These are phyloP conservation scores for Ustilago lituana DNA, from an alignment of 1,284 basidiomycete genomes.

Conservation along the genomic window DNA sequence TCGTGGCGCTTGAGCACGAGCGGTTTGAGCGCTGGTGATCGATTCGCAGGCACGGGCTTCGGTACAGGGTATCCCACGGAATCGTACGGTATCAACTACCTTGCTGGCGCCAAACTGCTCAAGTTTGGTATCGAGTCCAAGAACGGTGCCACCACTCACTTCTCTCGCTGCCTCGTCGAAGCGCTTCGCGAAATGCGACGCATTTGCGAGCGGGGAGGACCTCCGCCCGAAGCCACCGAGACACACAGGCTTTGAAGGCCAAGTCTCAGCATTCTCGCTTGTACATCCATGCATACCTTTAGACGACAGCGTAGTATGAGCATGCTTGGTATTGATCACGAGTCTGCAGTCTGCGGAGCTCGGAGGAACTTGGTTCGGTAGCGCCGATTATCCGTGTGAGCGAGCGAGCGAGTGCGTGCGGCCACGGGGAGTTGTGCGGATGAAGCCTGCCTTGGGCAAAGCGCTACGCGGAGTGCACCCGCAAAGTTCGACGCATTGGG, in stretches of 20 bases:
- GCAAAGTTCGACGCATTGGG: too few species aligned
- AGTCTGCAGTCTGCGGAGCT: too few species aligned
- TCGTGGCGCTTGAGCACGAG: constrained; percentile 93
- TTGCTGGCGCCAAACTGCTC: constrained; percentile 81
- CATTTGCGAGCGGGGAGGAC: constrained; percentile 70
- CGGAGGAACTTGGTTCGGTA: too few species aligned
- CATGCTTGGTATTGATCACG: too few species aligned
- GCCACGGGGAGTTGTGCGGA: too few species aligned
- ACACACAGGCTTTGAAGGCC: constrained; percentile 44
- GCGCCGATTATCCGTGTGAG: too few species aligned
- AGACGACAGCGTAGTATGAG: too few species aligned
- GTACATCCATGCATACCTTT: too few species aligned
- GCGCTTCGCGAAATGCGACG: constrained; percentile 79
- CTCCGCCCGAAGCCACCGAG: constrained; percentile 38
- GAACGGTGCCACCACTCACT: constrained; percentile 77
- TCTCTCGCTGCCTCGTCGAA: constrained; percentile 76
- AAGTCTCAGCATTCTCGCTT: too few species aligned
- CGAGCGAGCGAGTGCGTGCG: too few species aligned
- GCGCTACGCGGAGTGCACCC: too few species aligned
- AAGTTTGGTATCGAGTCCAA: constrained; percentile 97
- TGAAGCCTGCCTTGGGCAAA: too few species aligned
- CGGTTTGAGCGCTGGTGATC: constrained; percentile 83
- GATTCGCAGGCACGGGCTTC: constrained; percentile 89
- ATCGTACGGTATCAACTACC: constrained; percentile 69
- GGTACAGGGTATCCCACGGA: constrained; percentile 66